A percentile compares a stretch with the other conserved stretches of the same genome.
These are phyloP conservation scores for Aspergillus quadrilineatus DNA, from an alignment of 2,329 filamentous ascomycete genomes.

Conservation along the genomic window DNA sequence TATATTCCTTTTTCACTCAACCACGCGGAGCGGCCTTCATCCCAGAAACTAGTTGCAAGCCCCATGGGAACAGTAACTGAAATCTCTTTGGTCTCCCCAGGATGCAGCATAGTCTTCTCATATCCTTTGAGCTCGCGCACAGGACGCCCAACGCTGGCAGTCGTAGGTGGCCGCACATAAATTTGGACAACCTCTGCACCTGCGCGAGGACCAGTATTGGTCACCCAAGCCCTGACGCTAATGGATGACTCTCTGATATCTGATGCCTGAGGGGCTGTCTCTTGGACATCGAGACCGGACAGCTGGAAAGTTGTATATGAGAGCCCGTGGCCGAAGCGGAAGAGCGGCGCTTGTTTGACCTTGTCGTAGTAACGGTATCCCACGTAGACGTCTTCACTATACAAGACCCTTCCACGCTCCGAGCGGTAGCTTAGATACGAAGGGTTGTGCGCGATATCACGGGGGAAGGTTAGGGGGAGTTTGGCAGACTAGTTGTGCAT, in stretches of 20 bases:
- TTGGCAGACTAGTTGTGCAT: conserved; percentile 56
- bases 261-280: no score
- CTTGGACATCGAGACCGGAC: conserved; percentile 11
- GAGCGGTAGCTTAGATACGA: conserved; percentile 71
- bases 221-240: conserved; percentile 47
- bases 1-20: no score
- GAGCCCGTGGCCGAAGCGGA: conserved; percentile 77
- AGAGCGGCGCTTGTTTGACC: conserved; percentile 63
- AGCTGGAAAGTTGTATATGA: conserved; percentile 69
- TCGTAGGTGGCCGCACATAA: conserved; percentile 49
- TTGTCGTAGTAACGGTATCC: conserved; percentile 81
- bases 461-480: conserved; percentile 71
- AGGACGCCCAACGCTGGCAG: conserved; percentile 53
- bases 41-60: conserved; percentile 68
- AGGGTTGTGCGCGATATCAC: conserved; percentile 66
- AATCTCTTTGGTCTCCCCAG: conserved; percentile 59
- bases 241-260: conserved; percentile 36
- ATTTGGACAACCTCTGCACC: conserved; percentile 58
- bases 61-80: conserved; percentile 59
- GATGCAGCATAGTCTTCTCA: conserved; percentile 60
- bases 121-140: conserved; percentile 66
- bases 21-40: conserved; percentile 47
- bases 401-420: conserved; percentile 69
- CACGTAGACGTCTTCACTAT: conserved; percentile 77
- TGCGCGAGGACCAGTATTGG: conserved; percentile 54